Evolutionary conservation across 1,284 basidiomycete genomes (phyloP), one percentile per base, ranked within the genome.

Genomic region (Trametes polyzona): DNA sequence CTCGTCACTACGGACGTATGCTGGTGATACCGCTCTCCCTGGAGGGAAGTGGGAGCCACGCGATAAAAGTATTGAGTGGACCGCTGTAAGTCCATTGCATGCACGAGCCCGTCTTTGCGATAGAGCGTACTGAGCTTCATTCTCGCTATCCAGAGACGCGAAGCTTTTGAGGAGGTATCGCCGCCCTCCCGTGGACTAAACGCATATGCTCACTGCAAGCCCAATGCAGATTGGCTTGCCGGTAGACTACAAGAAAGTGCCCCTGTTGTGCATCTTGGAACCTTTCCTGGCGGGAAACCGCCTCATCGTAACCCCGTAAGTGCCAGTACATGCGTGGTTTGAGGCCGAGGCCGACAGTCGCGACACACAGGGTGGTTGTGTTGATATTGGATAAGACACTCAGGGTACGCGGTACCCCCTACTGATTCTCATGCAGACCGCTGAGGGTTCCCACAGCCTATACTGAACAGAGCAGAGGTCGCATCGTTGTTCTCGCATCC

Each of bases 221-320:
- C n/a, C n/a, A n/a, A n/a, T 58, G 36, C 56, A 95, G 93, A 88
- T 94, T 48, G 92, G 92, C n/a, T 75, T 95, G 4, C 87, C 91
- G 0, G 73, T 75, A 35, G 90, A 94, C 69, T 76, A 76, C 63
- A 75, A 75, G 26, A 87, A 85, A 62, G 83, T 90, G 0, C 89
- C 90, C 0, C 69, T 91, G 9, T 74, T 95, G 11, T 93, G 90
- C 67, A 74, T 88, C 4, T 76, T 94, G 39, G 88, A 92, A 62
- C 89, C 90, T 0, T 90, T 91, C 62, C 74, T 93, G 17, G 84
- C 90, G 2, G 85, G 86, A 4, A 87, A 86, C 57, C 77, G 83
- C 52, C 76, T 89, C 6, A 76, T 94, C 41, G 92, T 95, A 9
- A 93, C 88, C 0, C 92, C 92, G 89, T 93, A 61, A 68, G 88